A percentile compares a stretch with the other conserved stretches of the same genome.
Evolutionary conservation across 331 rosid species (phyloP).

Genomic region (Acacia concinna): DNA sequence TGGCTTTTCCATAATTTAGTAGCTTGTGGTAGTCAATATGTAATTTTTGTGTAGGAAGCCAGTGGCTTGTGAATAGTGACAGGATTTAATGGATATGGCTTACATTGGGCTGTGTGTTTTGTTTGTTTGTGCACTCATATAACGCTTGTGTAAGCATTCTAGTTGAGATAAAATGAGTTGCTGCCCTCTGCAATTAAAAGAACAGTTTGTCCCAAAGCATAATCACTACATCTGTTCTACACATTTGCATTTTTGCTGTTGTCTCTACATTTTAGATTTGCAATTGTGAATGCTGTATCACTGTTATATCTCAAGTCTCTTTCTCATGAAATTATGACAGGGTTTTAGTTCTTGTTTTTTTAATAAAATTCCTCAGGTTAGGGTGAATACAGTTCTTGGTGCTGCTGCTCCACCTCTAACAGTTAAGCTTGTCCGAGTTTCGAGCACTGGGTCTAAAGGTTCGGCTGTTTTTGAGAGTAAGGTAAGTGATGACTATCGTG

Average conservation of each 20-base stretch:
- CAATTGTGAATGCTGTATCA: neutral
- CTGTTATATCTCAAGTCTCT: neutral
- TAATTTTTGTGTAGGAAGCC: neutral
- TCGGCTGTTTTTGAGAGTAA: constrained; percentile 57
- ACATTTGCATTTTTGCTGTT: neutral
- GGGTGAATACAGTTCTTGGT: constrained; percentile 86
- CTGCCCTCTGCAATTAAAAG: neutral
- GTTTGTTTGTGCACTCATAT: neutral
- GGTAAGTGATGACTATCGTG: constrained; percentile 42
- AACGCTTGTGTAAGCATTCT: neutral
- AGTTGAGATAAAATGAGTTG: neutral
- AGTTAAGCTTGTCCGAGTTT: constrained; percentile 77
- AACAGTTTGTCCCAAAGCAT: constrained; percentile 6
- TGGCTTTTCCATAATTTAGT: neutral
- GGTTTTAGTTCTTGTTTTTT: neutral
- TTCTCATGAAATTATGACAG: constrained; percentile 25
- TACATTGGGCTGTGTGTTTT: neutral
- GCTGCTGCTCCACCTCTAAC: constrained; percentile 79
- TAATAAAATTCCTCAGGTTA: constrained; percentile 60
- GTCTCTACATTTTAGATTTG: neutral
- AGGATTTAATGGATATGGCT: neutral
- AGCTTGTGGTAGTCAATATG: constrained; percentile 6
- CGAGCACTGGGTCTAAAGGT: constrained; percentile 61
- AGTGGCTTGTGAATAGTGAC: neutral
- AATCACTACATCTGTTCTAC: neutral